phyloP scores from a whole-genome alignment of 176 grass and related monocot species.

The Coix lacrymajobi region DNA sequence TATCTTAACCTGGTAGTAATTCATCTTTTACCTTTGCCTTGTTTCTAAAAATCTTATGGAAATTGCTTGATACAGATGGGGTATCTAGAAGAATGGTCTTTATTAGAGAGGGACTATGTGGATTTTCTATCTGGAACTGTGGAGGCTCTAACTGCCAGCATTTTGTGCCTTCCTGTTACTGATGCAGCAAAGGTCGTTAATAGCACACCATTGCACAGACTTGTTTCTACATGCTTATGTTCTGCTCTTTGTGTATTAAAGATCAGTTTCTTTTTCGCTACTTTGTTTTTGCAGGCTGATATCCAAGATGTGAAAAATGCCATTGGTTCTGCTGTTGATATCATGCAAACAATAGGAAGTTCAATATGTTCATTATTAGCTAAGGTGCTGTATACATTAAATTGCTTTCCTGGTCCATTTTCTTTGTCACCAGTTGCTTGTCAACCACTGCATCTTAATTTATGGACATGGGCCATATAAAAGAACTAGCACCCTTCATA shows the following conservation, averaged over 20 bases:
- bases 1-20: neutral
- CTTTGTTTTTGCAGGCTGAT: conserved; percentile 51
- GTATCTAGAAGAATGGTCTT: conserved; percentile 84
- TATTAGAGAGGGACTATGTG: conserved; percentile 60
- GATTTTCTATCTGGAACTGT: conserved; percentile 65
- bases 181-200: conserved; percentile 81
- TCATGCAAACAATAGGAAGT: conserved; percentile 89
- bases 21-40: neutral
- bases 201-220: neutral
- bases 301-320: conserved; percentile 90
- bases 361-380: conserved; percentile 70
- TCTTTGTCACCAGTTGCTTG: conserved; percentile 11
- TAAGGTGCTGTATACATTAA: conserved; percentile 47
- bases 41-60: conserved; percentile 8
- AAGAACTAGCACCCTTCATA: neutral
- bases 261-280: conserved; percentile 17
- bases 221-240: conserved; percentile 8
- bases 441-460: neutral
- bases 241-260: neutral
- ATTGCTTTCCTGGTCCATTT: conserved; percentile 18
- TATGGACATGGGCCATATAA: neutral
- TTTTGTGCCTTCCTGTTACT: conserved; percentile 72
- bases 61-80: conserved; percentile 54
- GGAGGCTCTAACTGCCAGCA: conserved; percentile 76
- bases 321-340: conserved; percentile 68